Conservation (phyloP, 208 protist species). For the Endotrypanum monterogeii region DNA sequence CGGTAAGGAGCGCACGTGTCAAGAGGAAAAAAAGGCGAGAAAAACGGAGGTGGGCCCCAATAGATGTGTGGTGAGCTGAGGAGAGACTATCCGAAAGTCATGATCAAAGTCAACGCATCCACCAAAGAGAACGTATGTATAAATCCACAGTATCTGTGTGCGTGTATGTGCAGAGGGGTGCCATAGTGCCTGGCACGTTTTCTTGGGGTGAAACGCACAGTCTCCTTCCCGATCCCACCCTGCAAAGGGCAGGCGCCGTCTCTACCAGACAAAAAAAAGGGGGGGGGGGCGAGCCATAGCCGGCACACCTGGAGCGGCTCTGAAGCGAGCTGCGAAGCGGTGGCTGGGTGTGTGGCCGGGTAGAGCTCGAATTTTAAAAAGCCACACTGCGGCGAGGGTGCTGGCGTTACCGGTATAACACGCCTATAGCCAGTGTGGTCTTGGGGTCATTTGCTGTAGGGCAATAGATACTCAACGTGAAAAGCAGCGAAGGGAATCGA, state of each 20-base stretch:
- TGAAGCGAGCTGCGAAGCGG: neutral
- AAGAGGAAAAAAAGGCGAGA: neutral
- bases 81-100: neutral
- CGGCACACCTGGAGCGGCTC: neutral
- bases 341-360: neutral
- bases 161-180: too few relatives aligned
- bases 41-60: neutral
- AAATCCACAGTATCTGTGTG: too few relatives aligned
- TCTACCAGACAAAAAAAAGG: neutral
- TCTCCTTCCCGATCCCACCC: too few relatives aligned
- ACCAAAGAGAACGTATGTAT: too few relatives aligned
- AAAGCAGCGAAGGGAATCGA: neutral
- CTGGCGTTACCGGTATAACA: neutral
- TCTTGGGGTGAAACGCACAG: neutral
- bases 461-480: neutral
- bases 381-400: neutral
- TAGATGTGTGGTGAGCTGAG: neutral
- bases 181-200: too few relatives aligned
- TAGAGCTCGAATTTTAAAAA: neutral
- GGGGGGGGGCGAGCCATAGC: neutral
- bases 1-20: neutral
- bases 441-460: neutral
- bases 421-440: neutral
- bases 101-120: too few relatives aligned
- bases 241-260: neutral